Evolutionary conservation across 2,329 filamentous ascomycete species (phyloP).

Genomic region (Hypoxylon sp.): DNA sequence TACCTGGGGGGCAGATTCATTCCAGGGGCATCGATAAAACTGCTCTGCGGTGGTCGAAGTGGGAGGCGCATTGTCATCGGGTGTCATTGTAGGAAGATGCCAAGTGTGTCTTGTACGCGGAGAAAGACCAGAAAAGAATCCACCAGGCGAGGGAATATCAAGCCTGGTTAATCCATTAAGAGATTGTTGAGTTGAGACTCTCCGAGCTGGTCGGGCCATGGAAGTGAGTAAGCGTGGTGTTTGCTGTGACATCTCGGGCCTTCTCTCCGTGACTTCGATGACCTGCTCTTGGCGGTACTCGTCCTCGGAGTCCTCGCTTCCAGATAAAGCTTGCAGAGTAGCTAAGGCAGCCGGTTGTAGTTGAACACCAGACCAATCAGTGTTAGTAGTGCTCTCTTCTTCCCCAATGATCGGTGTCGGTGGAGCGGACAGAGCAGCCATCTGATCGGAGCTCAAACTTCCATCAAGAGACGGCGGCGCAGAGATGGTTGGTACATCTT

Average conservation of each 20-base stretch:
- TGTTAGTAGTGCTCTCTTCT: constrained; percentile 67
- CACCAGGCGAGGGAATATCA: constrained; percentile 91
- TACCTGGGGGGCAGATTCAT: constrained; percentile 58
- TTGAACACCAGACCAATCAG: constrained; percentile 79
- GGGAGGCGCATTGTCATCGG: constrained; percentile 72
- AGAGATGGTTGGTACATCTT: constrained; percentile 80
- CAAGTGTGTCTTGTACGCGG: constrained; percentile 84
- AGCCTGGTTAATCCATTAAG: constrained; percentile 82
- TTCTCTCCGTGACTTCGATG: constrained; percentile 66
- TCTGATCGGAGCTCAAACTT: constrained; percentile 88
- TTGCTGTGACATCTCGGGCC: constrained; percentile 68
- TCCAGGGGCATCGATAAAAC: constrained; percentile 91
- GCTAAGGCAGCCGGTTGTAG: constrained; percentile 86
- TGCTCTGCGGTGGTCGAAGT: constrained; percentile 92
- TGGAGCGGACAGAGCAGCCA: constrained; percentile 86
- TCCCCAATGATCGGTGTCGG: constrained; percentile 82
- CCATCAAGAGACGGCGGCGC: constrained; percentile 92
- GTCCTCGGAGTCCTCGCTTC: constrained; percentile 69
- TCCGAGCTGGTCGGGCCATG: constrained; percentile 54
- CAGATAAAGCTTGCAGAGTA: constrained; percentile 81
- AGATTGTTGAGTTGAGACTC: constrained; percentile 66
- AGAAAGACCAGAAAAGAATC: constrained; percentile 90
- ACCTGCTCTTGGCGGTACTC: constrained; percentile 72
- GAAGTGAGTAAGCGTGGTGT: constrained; percentile 66
- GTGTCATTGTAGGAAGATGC: constrained; percentile 73